These are phyloP conservation scores for Oryza brachyantha DNA, from an alignment of 176 grass and related monocot genomes.

Conservation along the genomic window DNA sequence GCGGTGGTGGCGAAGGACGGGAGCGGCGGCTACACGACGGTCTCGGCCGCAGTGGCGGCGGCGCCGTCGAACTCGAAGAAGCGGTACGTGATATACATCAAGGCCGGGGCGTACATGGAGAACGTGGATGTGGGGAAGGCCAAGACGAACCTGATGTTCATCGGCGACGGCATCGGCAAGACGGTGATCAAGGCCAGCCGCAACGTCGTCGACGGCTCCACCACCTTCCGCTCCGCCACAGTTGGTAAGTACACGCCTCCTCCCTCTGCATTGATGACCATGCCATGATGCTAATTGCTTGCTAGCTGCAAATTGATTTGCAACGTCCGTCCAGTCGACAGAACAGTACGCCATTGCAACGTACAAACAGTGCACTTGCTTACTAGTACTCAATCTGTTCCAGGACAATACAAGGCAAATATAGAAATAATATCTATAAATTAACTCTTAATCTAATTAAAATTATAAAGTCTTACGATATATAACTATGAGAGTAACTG, in stretches of 20 bases:
- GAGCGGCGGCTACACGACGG: slow-evolving; percentile 61
- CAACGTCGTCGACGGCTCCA: slow-evolving; percentile 81
- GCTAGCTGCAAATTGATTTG: neutral
- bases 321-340: neutral
- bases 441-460: too few species aligned
- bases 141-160: slow-evolving; percentile 71
- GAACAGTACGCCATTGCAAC: neutral
- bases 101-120: slow-evolving; percentile 84
- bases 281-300: neutral
- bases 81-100: slow-evolving; percentile 83
- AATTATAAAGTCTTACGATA: too few species aligned
- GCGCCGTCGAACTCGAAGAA: slow-evolving; percentile 48
- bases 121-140: slow-evolving; percentile 81
- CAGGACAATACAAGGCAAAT: too few species aligned
- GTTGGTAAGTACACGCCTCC: slow-evolving; percentile 47
- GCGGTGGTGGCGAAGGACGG: slow-evolving; percentile 68
- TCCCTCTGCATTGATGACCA: neutral
- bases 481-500: too few species aligned
- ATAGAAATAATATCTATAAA: too few species aligned
- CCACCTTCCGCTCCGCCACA: slow-evolving; percentile 88
- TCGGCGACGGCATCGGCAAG: slow-evolving; percentile 89
- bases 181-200: slow-evolving; percentile 89
- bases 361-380: neutral
- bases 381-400: too few species aligned
- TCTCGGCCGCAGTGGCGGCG: slow-evolving; percentile 66